phyloP scores from a whole-genome alignment of 2,329 filamentous ascomycete species.

The Colletotrichum sp. region DNA sequence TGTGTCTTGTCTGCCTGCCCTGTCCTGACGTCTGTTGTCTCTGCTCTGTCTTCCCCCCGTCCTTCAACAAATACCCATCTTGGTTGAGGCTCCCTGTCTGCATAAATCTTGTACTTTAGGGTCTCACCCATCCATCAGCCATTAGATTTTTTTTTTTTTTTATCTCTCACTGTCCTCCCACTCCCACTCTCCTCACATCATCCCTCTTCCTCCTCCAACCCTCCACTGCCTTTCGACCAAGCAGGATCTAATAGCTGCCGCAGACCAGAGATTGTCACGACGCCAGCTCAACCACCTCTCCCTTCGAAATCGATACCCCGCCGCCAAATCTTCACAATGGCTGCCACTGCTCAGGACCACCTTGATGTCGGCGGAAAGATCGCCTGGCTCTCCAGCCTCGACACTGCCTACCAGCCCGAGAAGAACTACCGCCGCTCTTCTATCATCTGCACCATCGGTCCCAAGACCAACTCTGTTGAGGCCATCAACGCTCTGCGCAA shows the following conservation, averaged over 20 bases:
- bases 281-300: background rate
- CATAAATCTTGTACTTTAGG: constrained; percentile 4
- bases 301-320: background rate
- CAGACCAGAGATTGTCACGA: background rate
- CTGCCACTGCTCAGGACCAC: constrained; percentile 79
- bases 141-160: constrained; percentile 5
- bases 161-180: background rate
- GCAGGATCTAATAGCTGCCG: constrained; percentile 14
- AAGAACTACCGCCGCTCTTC: constrained; percentile 95
- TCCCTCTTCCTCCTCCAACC: background rate
- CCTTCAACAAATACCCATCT: constrained; percentile 17
- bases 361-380: constrained; percentile 77
- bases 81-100: constrained; percentile 12
- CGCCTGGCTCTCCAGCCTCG: constrained; percentile 72
- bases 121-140: constrained; percentile 8
- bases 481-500: constrained; percentile 93
- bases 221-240: background rate
- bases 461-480: constrained; percentile 98
- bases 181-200: background rate
- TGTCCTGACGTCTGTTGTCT: background rate
- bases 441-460: constrained; percentile 98
- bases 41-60: background rate
- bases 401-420: constrained; percentile 86
- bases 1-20: background rate
- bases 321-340: constrained; percentile 44